Percentiles rank a stretch among this genome's conserved stretches.
Conservation (phyloP, 1,284 basidiomycete species). For the Ganoderma lingzhi region DNA sequence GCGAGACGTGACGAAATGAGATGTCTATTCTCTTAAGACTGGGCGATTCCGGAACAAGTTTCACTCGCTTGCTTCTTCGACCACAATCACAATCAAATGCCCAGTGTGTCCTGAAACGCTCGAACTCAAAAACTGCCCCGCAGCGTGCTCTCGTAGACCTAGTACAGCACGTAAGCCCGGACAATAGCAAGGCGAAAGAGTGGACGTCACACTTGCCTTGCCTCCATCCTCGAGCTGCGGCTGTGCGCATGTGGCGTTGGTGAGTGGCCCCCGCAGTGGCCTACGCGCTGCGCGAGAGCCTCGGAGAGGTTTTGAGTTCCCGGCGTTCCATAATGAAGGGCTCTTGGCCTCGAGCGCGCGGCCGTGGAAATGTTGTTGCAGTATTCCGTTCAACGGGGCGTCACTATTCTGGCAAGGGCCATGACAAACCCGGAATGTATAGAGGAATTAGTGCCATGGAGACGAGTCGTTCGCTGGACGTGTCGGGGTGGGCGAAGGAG, state of each 20-base stretch:
- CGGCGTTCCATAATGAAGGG: background rate
- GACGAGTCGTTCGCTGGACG: background rate
- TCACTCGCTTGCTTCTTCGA: background rate
- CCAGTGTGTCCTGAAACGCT: background rate
- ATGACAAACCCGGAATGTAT: background rate
- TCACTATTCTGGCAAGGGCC: background rate
- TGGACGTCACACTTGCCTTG: background rate
- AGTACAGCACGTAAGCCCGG: background rate
- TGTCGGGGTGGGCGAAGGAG: background rate
- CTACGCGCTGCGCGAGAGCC: background rate
- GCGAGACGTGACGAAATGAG: background rate
- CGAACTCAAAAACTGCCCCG: background rate
- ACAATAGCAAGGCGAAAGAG: background rate
- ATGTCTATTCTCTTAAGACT: background rate
- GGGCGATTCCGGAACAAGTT: background rate
- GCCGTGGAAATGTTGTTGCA: background rate
- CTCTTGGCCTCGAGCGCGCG: background rate
- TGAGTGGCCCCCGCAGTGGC: background rate
- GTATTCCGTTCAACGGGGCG: background rate
- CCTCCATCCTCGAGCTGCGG: background rate
- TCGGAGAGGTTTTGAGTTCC: background rate
- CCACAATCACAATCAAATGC: background rate
- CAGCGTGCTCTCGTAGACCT: background rate
- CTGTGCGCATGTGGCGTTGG: background rate
- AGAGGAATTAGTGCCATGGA: background rate